Conservation (phyloP, 352 stramenopile species). For the Phytopythium litorale region DNA sequence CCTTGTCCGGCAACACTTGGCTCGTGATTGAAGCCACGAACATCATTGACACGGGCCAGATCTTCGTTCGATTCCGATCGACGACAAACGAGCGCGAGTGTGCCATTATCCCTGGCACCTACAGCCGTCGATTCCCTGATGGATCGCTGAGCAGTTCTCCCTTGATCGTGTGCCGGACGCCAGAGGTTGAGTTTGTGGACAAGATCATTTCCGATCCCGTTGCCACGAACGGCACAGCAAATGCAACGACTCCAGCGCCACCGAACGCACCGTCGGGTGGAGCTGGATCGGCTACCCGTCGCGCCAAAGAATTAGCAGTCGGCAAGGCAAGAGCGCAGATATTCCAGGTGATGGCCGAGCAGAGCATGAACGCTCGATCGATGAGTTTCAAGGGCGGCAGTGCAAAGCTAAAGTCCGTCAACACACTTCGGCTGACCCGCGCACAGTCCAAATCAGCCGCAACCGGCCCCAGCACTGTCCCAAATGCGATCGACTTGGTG, state of each 20-base stretch:
- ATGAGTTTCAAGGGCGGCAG: background rate
- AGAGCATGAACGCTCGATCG: slow-evolving; percentile 31
- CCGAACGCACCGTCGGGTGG: background rate
- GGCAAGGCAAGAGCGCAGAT: slow-evolving; percentile 42
- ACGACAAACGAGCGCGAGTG: slow-evolving; percentile 58
- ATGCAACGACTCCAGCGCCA: background rate
- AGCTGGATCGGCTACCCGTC: slow-evolving; percentile 6
- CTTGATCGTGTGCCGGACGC: slow-evolving; percentile 57
- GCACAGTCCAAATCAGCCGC: slow-evolving; percentile 18
- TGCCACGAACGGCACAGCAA: slow-evolving; percentile 8
- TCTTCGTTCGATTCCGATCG: slow-evolving; percentile 73
- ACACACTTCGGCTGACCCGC: slow-evolving; percentile 15
- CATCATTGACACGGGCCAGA: slow-evolving; percentile 67
- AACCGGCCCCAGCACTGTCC: slow-evolving; percentile 14
- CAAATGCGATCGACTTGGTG: background rate
- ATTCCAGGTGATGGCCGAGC: slow-evolving; percentile 55
- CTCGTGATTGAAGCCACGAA: slow-evolving; percentile 59
- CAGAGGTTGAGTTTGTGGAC: slow-evolving; percentile 52
- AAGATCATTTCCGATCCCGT: slow-evolving; percentile 16
- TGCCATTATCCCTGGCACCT: slow-evolving; percentile 47
- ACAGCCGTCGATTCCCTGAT: slow-evolving; percentile 55
- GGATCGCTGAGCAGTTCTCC: slow-evolving; percentile 44
- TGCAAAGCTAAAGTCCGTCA: background rate
- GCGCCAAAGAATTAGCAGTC: slow-evolving; percentile 23
- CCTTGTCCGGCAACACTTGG: slow-evolving; percentile 42